A percentile compares a stretch with the other conserved stretches of the same genome.
These are phyloP conservation scores for Discostella stelligera DNA, from an alignment of 352 stramenopile species.

Conservation along the genomic window DNA sequence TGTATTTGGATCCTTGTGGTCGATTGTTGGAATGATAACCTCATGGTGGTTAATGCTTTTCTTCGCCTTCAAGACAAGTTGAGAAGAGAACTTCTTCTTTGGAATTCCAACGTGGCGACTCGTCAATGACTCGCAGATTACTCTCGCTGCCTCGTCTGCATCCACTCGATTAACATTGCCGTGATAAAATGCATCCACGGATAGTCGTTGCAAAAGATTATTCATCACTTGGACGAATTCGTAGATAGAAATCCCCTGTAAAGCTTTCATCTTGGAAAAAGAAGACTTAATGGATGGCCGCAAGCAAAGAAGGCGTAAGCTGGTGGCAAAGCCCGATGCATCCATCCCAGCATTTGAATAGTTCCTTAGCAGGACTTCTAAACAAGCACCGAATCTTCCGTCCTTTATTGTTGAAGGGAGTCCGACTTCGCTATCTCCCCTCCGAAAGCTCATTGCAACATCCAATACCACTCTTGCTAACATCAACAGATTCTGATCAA, in stretches of 20 bases:
- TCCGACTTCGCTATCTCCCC: constrained; percentile 16
- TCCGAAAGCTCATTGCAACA: constrained; percentile 66
- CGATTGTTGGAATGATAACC: constrained; percentile 53
- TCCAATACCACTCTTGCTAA: constrained; percentile 52
- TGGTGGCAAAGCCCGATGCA: constrained; percentile 47
- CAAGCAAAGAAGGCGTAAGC: constrained; percentile 60
- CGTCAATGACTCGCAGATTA: constrained; percentile 47
- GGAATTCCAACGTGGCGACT: constrained; percentile 44
- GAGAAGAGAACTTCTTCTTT: constrained; percentile 60
- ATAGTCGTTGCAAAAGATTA: constrained; percentile 55
- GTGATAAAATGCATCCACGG: constrained; percentile 65
- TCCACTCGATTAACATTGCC: constrained; percentile 62
- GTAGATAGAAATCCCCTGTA: constrained; percentile 47
- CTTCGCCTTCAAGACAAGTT: constrained; percentile 54
- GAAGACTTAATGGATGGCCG: constrained; percentile 55
- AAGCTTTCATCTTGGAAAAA: constrained; percentile 55
- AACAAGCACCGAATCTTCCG: constrained; percentile 62
- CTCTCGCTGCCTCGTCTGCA: constrained; percentile 44
- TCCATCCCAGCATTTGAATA: constrained; percentile 74
- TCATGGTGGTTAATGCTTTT: constrained; percentile 15
- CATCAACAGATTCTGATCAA: constrained; percentile 75
- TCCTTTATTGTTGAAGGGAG: constrained; percentile 60
- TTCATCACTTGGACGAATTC: constrained; percentile 59
- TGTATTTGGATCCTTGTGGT: constrained; percentile 71
- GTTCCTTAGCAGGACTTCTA: constrained; percentile 60